A percentile compares a stretch with the other conserved stretches of the same genome.
Evolutionary conservation across 495 filamentous ascomycete species (phyloP).

Genomic region (Pyronema omphalodes): DNA sequence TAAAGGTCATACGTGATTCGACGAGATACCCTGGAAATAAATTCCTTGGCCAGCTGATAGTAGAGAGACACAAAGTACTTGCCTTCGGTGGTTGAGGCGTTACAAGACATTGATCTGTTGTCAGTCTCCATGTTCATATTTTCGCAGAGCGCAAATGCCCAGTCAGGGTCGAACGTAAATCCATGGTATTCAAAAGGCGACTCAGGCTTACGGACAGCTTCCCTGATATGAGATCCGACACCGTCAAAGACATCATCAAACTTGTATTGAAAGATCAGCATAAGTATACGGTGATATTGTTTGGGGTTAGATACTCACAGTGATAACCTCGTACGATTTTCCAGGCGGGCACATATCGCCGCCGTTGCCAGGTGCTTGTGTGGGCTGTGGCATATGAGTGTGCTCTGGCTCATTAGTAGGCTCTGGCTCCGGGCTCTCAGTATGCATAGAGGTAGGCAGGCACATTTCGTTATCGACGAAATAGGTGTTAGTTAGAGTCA

Average conservation of each 20-base stretch:
- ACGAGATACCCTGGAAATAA: conserved; percentile 1
- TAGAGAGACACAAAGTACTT: not conserved
- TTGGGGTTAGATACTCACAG: not conserved
- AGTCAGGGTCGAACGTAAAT: conserved; percentile 1
- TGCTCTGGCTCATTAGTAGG: not conserved
- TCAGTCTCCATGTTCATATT: not conserved
- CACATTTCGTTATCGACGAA: not conserved
- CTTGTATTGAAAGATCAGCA: not conserved
- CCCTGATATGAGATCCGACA: not conserved
- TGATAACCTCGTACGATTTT: not conserved
- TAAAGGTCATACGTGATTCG: conserved; percentile 1
- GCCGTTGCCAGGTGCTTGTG: not conserved
- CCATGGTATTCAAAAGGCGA: conserved; percentile 1
- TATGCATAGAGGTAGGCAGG: not conserved
- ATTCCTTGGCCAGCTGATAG: not conserved
- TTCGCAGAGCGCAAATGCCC: not conserved
- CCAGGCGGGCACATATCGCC: not conserved
- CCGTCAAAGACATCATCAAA: conserved; percentile 1
- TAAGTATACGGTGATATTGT: not conserved
- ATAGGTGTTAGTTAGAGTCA: not conserved
- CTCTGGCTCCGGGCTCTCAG: not conserved
- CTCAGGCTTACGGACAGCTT: not conserved
- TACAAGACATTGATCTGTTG: not conserved
- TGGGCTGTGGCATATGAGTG: not conserved
- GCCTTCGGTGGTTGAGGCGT: not conserved